Conservation (phyloP, 768 basidiomycete genomes). For the Russula sp. region DNA sequence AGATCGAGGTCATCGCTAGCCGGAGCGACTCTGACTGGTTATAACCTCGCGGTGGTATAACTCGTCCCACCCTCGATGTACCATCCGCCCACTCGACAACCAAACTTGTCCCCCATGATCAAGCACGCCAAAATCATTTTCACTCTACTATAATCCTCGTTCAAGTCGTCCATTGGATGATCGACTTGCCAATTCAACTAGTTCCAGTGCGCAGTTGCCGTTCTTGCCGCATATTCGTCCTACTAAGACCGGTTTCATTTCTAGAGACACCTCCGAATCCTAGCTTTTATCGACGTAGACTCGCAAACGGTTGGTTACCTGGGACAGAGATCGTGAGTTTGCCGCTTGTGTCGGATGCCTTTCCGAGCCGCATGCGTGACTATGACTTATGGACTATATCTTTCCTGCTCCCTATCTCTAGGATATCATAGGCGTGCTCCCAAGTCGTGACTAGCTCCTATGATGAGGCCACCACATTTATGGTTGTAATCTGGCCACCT, state of each 20-base stretch:
- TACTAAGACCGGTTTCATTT: constrained; percentile 2
- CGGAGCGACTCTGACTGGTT: neutral
- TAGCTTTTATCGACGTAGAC: constrained; percentile 41
- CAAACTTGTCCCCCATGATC: constrained; percentile 48
- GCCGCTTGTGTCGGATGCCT: neutral
- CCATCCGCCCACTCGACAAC: constrained; percentile 34
- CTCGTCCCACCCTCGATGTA: constrained; percentile 46
- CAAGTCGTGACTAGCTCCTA: too few species aligned
- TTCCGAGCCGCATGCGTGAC: neutral
- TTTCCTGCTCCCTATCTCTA: too few species aligned
- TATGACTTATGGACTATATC: too few species aligned
- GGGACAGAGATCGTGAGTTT: constrained; percentile 61
- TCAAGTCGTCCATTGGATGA: constrained; percentile 65
- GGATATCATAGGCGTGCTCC: too few species aligned
- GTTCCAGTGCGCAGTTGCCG: constrained; percentile 53
- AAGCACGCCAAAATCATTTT: constrained; percentile 76
- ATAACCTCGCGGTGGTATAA: constrained; percentile 29
- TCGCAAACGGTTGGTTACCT: constrained; percentile 79
- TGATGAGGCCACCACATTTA: too few species aligned
- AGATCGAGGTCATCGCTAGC: constrained; percentile 10
- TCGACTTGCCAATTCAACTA: constrained; percentile 69
- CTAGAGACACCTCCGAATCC: constrained; percentile 74
- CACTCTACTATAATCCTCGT: constrained; percentile 52
- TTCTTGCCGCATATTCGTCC: neutral
- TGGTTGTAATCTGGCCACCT: too few species aligned